These are phyloP conservation scores for Penicillium sp. DNA, from an alignment of 2,329 filamentous ascomycete genomes.

Conservation along the genomic window DNA sequence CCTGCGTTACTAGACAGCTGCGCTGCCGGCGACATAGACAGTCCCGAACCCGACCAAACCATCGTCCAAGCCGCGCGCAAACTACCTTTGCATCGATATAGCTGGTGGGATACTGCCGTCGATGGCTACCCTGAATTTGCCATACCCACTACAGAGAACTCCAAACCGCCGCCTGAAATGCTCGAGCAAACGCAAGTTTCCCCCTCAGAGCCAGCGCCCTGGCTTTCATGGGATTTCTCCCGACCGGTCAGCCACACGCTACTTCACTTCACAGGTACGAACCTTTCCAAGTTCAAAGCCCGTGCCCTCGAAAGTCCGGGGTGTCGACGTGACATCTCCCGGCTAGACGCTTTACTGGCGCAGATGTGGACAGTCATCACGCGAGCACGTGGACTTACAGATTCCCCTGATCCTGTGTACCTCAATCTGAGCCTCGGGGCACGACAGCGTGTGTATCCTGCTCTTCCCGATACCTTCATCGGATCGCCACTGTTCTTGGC, in stretches of 20 bases:
- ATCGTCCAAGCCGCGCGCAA: neutral
- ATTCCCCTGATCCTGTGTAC: neutral
- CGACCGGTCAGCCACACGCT: neutral
- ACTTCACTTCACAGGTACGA: neutral
- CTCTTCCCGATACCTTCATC: conserved; percentile 42
- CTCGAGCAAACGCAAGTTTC: neutral
- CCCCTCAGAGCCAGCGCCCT: conserved; percentile 1
- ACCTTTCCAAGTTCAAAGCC: neutral
- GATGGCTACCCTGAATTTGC: neutral
- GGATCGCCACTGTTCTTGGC: conserved; percentile 47
- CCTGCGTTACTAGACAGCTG: neutral
- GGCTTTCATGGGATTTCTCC: conserved; percentile 4
- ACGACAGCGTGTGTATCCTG: conserved; percentile 39
- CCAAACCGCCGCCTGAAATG: neutral
- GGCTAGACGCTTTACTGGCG: conserved; percentile 4
- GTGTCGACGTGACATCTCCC: conserved; percentile 1
- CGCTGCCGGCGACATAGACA: conserved; percentile 4
- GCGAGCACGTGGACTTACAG: neutral
- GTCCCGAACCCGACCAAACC: neutral
- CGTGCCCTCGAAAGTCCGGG: neutral
- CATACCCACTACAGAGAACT: conserved; percentile 5
- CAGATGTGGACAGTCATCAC: conserved; percentile 1
- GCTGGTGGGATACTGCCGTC: conserved; percentile 2
- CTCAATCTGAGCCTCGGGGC: conserved; percentile 44
- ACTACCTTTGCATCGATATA: conserved; percentile 5